Conservation (phyloP, 352 stramenopile species). For the Aphanomyces astaci region DNA sequence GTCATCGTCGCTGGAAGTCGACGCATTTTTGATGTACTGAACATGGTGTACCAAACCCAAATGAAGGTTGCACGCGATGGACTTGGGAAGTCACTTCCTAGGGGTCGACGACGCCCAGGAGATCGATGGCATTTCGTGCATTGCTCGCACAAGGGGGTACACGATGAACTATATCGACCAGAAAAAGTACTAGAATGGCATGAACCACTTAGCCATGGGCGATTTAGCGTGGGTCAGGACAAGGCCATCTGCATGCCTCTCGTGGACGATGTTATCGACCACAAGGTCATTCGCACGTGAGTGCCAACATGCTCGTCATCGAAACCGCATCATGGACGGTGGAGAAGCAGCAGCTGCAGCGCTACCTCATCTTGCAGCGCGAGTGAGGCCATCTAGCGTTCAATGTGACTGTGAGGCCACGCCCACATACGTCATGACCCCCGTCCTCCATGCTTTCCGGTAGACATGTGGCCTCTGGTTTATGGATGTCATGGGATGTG, state of each 20-base stretch:
- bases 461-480: neutral
- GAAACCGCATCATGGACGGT: neutral
- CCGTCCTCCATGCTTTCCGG: neutral
- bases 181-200: slow-evolving; percentile 5
- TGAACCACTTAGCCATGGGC: neutral
- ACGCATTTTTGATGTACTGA: slow-evolving; percentile 6
- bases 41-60: neutral
- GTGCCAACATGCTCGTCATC: neutral
- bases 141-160: neutral
- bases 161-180: slow-evolving; percentile 9
- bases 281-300: neutral
- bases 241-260: neutral
- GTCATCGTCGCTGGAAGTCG: neutral
- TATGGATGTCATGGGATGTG: neutral
- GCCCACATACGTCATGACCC: neutral
- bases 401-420: neutral
- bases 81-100: neutral
- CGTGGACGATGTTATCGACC: neutral
- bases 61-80: neutral
- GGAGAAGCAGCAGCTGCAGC: neutral
- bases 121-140: slow-evolving; percentile 2
- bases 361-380: slow-evolving; percentile 5
- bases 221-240: slow-evolving; percentile 1
- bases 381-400: neutral
- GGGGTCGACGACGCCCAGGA: neutral